A percentile compares a stretch with the other conserved stretches of the same genome.
phyloP scores from a whole-genome alignment of 257 asterid species.

The Cinchona pubescens region DNA sequence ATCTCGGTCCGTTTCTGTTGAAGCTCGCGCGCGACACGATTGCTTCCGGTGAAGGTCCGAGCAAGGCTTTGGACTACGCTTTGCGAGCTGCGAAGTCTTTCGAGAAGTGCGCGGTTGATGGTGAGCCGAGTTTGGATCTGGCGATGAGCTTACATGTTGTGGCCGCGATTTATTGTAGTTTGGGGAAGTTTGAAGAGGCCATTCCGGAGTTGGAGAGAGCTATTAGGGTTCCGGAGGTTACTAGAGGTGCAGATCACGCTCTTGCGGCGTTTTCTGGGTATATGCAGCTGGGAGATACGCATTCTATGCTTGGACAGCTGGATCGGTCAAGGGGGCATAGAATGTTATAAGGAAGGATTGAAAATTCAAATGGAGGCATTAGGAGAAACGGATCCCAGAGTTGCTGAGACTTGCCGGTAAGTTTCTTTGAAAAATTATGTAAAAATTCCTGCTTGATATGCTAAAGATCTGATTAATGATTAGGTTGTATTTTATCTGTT shows the following conservation, averaged over 20 bases:
- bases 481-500: not conserved
- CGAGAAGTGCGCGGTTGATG: constrained; percentile 70
- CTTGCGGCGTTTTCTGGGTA: constrained; percentile 87
- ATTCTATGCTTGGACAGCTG: constrained; percentile 95
- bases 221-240: constrained; percentile 72
- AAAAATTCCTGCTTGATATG: not conserved
- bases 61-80: constrained; percentile 81
- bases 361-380: constrained; percentile 88
- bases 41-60: constrained; percentile 88
- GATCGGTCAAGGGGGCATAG: constrained; percentile 91
- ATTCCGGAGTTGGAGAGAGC: constrained; percentile 89
- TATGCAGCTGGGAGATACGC: constrained; percentile 97
- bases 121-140: constrained; percentile 84
- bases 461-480: not conserved
- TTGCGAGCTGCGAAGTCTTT: constrained; percentile 79
- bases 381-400: constrained; percentile 92
- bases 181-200: constrained; percentile 89
- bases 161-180: constrained; percentile 96
- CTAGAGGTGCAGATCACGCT: constrained; percentile 92
- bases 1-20: constrained; percentile 90
- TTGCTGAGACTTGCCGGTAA: constrained; percentile 94
- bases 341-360: constrained; percentile 79
- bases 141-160: constrained; percentile 95
- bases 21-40: constrained; percentile 90
- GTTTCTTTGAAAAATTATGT: not conserved